Percentiles rank a stretch among this genome's conserved stretches.
phyloP scores from a whole-genome alignment of 148 eudicot genomes.

The Vaccinium myrtillus region DNA sequence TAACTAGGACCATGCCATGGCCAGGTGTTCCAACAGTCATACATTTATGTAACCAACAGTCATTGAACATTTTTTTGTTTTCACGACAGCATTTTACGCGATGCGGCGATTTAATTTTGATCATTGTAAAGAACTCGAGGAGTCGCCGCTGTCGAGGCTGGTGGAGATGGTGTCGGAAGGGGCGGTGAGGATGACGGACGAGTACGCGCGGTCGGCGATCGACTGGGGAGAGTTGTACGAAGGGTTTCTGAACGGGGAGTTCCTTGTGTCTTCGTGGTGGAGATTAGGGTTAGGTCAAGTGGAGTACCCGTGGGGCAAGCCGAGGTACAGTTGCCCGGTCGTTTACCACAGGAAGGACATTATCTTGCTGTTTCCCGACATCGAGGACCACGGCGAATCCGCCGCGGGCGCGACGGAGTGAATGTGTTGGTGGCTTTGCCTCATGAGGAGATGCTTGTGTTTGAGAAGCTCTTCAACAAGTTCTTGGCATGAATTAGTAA shows the following conservation, averaged over 20 bases:
- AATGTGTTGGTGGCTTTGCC: conserved; percentile 88
- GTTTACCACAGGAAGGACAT: conserved; percentile 80
- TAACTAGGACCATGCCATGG: too few species aligned
- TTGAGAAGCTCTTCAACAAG: conserved; percentile 49
- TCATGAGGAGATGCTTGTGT: conserved; percentile 62
- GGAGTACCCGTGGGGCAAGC: conserved; percentile 90
- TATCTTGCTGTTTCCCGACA: conserved; percentile 73
- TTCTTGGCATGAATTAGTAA: conserved; percentile 16
- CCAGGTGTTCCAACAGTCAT: too few species aligned
- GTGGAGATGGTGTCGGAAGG: conserved; percentile 69
- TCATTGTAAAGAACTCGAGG: conserved; percentile 52
- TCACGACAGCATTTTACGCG: too few species aligned
- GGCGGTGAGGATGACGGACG: conserved; percentile 60
- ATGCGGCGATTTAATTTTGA: too few species aligned
- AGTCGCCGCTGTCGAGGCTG: conserved; percentile 40
- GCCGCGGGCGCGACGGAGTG: conserved; percentile 31
- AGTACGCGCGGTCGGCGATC: conserved; percentile 73
- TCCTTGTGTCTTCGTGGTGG: conserved; percentile 93
- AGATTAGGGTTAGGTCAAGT: conserved; percentile 72
- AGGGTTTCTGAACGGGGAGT: conserved; percentile 88
- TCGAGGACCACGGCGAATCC: conserved; percentile 13
- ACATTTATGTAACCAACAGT: too few species aligned
- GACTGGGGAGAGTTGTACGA: conserved; percentile 81
- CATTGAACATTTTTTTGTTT: too few species aligned
- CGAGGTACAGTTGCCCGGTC: conserved; percentile 85